Conservation (phyloP, 1,139 yeast species). For the Maudiozyma humilis region DNA sequence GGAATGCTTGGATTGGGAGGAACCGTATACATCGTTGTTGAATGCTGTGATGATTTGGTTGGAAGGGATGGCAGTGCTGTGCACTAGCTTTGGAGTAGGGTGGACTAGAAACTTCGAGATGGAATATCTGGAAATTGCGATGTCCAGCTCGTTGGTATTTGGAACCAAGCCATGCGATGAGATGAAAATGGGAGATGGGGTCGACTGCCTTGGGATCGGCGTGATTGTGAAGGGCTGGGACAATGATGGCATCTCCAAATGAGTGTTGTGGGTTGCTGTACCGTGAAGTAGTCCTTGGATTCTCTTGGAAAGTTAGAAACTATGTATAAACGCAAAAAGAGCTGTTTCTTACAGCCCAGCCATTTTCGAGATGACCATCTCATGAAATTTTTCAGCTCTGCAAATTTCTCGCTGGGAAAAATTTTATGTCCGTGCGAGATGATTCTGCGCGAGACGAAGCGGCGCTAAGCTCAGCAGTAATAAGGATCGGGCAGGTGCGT, state of each 20-base stretch:
- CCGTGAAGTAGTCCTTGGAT: not conserved
- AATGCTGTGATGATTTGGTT: constrained; percentile 30
- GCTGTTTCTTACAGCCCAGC: not conserved
- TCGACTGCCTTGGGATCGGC: constrained; percentile 24
- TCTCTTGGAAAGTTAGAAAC: not conserved
- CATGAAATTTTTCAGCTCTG: constrained; percentile 2
- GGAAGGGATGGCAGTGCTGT: constrained; percentile 30
- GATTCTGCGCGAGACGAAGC: not conserved
- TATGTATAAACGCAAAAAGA: not conserved
- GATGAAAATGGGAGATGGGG: constrained; percentile 10
- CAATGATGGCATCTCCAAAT: constrained; percentile 23
- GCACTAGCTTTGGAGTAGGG: constrained; percentile 69
- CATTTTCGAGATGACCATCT: constrained; percentile 6
- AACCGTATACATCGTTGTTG: constrained; percentile 16
- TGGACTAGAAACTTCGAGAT: constrained; percentile 61
- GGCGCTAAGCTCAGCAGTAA: no score
- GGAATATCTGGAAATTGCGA: constrained; percentile 73
- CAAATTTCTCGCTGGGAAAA: constrained; percentile 4
- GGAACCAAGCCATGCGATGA: constrained; percentile 24
- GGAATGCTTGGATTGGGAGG: constrained; percentile 8
- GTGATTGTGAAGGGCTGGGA: constrained; percentile 32
- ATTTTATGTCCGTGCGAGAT: constrained; percentile 9
- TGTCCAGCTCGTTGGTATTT: constrained; percentile 33
- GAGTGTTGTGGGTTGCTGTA: not conserved
- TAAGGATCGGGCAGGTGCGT: not conserved